Base-by-base conservation (phyloP, 2,329 filamentous ascomycete genomes). In the Aureobasidium lini region DNA sequence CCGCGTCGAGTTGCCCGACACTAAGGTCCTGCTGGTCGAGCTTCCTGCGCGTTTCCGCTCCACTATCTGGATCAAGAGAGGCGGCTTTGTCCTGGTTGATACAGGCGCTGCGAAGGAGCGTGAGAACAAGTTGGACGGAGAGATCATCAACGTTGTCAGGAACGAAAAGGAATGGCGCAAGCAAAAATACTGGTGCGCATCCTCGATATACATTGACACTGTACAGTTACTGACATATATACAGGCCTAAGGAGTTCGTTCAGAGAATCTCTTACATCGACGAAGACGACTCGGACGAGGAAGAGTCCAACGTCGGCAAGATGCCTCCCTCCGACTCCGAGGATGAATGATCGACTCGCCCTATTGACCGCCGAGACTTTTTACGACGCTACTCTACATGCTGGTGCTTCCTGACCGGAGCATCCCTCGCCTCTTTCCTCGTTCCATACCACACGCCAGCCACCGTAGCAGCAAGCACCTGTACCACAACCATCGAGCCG, bases 151-250 rank as follows among this genome's bases (percentile, higher is more conserved):
- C 69, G 84, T 97, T 37, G 91, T 97, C 39, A 81, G 90, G 39
- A 90, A 96, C 68, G 92, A 96, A 77, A 95, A 90, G 75, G 80
- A 81, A 44, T 99, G 94, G 94, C 84, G 91, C 68, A 96, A 95
- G 75, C 85, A 88, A 76, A 68, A 79, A 9, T 99, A 93, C 71
- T 97, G 94, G 94, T 59, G 23, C 15, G 46, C 36, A 28, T 18
- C 15, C 15, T 6, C 18, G 1, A 18, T 1, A 5, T 29, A 6
- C 4, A 10, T 2, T 15, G 4, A 6, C 10, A 2, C 15, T 3
- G 6, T 9, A 8, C 42, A 29, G 15, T 8, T 11, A 34, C 42
- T 46, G 11, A 57, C 23, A 18, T 6, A 18, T 16, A 7, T 6
- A 48, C 29, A 59, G 56, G 57, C 71, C 71, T 1, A 61, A 61